Evolutionary conservation across 441 rosid genomes (phyloP).

Genomic region (Capsella rubella): DNA sequence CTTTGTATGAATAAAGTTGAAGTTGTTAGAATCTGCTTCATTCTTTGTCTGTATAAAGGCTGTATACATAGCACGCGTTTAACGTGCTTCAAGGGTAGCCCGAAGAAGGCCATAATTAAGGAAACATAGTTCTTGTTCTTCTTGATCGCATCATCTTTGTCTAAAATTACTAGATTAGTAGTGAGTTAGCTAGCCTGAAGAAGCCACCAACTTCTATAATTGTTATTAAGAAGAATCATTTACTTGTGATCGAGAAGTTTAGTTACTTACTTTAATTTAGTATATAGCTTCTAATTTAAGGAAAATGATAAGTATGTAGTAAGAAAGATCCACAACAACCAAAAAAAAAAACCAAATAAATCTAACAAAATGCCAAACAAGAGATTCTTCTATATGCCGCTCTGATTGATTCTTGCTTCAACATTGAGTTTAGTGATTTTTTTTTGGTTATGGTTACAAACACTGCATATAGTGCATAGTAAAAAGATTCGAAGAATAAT

Average conservation of each 20-base stretch:
- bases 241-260: not conserved
- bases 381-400: not conserved
- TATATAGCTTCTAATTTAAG: not conserved
- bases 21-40: conserved; percentile 14
- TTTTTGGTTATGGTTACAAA: not conserved
- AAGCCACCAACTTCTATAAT: not conserved
- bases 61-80: not conserved
- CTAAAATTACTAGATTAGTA: conserved; percentile 9
- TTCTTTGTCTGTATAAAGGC: not conserved
- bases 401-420: not conserved
- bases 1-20: conserved; percentile 32
- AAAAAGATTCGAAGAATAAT: conserved; percentile 8
- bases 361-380: conserved; percentile 10
- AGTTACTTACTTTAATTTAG: not conserved
- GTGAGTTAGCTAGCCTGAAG: conserved; percentile 9
- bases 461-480: not conserved
- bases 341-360: not conserved
- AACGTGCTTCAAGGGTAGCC: not conserved
- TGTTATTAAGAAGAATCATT: not conserved
- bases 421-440: conserved; percentile 14
- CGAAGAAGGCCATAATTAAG: not conserved
- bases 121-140: not conserved
- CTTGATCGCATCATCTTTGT: not conserved
- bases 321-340: not conserved
- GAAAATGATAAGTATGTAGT: not conserved